Base-by-base conservation (phyloP, 1,284 basidiomycete genomes). In the Puccinia novopanici region DNA sequence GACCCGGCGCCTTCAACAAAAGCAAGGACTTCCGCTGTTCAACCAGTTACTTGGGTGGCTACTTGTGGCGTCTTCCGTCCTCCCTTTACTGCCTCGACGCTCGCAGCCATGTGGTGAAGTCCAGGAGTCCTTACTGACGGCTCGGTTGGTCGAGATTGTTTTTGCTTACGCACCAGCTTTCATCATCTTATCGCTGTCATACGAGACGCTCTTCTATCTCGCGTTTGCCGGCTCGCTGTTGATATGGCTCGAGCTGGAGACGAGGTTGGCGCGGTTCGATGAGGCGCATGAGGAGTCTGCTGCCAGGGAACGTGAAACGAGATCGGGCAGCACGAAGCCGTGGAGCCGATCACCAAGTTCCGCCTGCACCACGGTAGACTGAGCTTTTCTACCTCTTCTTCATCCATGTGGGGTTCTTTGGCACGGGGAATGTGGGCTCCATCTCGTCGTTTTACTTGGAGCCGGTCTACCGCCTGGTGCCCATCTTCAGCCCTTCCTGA, bases 331-430 rank as follows among this genome's bases (percentile, higher is more conserved):
- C n/a, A 6, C 48, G 40, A 50, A 52, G 50, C 40, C 45, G 19
- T n/a, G 6, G 52, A 22, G 17, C 72, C 75, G 30, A 55, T 48
- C 42, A 79, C 27, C 73, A 68, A 79, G 71, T 90, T 91, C 82
- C 87, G 87, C 70, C 84, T 86, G 42, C 90, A 91, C 57, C 92
- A 94, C 83, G 85, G 93, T 15, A 86, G 93, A 45, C 90, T 93
- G 74, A 92, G 91, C 0, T 82, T 94, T 92, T 93, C 85, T 95
- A 94, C 87, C 86, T 95, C 81, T 92, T 93, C 85, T 93, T 94
- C 84, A 90, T 94, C 3, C 93, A 95, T 84, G 89, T 93, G 70
- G 93, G 91, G 3, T 95, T 95, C 87, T 94, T 94, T 84, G 93
- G 93, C 15, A 93, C 91, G 45, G 92, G 92, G 86, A 93, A 93